Evolutionary conservation across 1,139 yeast genomes (phyloP), one percentile per base, ranked within the genome.

Genomic region (Yamadazyma trypodendri): DNA sequence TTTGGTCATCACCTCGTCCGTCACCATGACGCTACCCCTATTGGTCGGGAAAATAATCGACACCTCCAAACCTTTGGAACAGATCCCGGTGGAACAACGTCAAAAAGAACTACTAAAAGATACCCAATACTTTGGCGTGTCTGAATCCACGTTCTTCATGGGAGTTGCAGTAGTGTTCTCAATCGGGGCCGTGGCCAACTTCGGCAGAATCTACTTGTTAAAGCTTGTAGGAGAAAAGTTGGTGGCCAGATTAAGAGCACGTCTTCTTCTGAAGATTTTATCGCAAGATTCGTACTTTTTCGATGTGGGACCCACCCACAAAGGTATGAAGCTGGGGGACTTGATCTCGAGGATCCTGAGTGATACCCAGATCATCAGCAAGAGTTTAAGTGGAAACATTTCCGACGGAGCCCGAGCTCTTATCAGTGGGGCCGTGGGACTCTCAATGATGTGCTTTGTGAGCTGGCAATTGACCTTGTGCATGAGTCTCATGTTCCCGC

Each of bases 221-320:
- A 71, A 96, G 48, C 69, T 83, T 2, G 77, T 84, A 15, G 96
- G 97, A 42, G 98, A 92, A 59, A 77, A 86, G 44, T 65, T 92
- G 25, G 96, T 90, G 5, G 87, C 96, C 5, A 70, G 95, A 42
- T 65, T 92, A 39, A 72, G 98, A 47, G 74, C 95, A 2, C 71
- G 79, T 35, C 76, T 90, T 30, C 87, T 88, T 63, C 79, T 79
- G 58, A 81, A 79, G 45, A 82, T 92, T 4, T 68, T 90, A 45
- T 76, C 82, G 18, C 96, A 89, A 55, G 97, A 92, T 60, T 85
- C 95, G 39, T 92, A 86, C 57, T 92, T 92, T 56, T 92, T 86
- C 55, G 97, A 92, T 55, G 81, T 85, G 14, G 90, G 94, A 44
- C 75, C 75, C 7, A 52, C 55, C 16, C 57, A 58, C 30, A 42